These are phyloP conservation scores for Trichoderma citrinoviride DNA, from an alignment of 2,329 filamentous ascomycete species.

Conservation along the genomic window DNA sequence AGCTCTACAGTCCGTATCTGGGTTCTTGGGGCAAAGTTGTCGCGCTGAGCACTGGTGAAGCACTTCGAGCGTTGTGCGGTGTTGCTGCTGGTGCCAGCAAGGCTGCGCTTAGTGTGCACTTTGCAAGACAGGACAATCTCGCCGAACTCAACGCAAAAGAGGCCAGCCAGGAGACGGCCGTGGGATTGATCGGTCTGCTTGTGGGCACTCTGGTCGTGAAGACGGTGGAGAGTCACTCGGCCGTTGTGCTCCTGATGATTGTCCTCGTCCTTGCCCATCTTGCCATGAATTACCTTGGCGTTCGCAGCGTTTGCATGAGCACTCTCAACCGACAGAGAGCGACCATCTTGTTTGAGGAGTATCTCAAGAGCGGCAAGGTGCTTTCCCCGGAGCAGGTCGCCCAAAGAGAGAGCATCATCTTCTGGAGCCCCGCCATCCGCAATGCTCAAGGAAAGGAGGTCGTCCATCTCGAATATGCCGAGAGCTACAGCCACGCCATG, in stretches of 20 bases:
- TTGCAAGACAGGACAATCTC: constrained; percentile 81
- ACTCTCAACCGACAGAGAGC: constrained; percentile 84
- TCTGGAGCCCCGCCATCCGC: constrained; percentile 36
- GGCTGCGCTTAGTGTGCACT: constrained; percentile 86
- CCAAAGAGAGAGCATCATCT: constrained; percentile 61
- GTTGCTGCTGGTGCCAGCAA: constrained; percentile 89
- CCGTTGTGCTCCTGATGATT: constrained; percentile 73
- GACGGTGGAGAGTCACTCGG: constrained; percentile 63
- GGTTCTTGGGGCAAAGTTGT: constrained; percentile 51
- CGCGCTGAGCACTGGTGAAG: constrained; percentile 50
- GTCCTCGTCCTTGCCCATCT: constrained; percentile 73
- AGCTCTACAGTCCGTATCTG: constrained; percentile 74
- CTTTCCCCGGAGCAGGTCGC: constrained; percentile 66
- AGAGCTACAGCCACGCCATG: constrained; percentile 42
- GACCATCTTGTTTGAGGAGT: constrained; percentile 68
- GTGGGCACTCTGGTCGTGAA: constrained; percentile 79
- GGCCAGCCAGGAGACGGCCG: constrained; percentile 90
- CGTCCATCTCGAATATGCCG: constrained; percentile 42
- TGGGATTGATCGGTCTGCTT: constrained; percentile 84
- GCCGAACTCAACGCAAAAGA: constrained; percentile 95
- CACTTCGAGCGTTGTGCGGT: constrained; percentile 68
- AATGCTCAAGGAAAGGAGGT: constrained; percentile 31
- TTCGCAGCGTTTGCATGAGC: constrained; percentile 77
- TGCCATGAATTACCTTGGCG: constrained; percentile 80
- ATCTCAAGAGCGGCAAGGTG: constrained; percentile 48